These are phyloP conservation scores for Clavariopsis aquatica DNA, from an alignment of 495 filamentous ascomycete genomes.

Conservation along the genomic window DNA sequence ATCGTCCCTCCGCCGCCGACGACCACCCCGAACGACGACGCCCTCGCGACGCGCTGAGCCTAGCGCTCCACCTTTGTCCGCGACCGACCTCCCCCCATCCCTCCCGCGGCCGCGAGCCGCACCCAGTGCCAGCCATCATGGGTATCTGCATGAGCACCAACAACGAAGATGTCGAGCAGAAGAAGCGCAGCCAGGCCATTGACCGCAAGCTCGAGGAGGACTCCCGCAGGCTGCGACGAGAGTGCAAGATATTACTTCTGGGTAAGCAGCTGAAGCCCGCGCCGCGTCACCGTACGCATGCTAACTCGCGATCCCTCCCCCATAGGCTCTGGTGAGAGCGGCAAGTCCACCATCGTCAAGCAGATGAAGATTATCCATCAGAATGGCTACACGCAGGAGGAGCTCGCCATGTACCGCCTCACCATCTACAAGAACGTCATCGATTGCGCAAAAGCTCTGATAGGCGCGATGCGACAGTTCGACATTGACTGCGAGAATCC, in stretches of 20 bases:
- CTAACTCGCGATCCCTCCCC: conserved; percentile 25
- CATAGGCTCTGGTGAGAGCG: conserved; percentile 95
- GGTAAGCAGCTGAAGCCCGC: conserved; percentile 58
- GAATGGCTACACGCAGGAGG: conserved; percentile 90
- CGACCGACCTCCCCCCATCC: conserved; percentile 19
- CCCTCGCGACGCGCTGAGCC: conserved; percentile 26
- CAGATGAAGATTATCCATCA: conserved; percentile 99
- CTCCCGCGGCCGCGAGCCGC: conserved; percentile 34
- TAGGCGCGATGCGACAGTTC: conserved; percentile 86
- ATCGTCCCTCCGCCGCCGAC: too few species aligned
- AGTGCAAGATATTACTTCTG: conserved; percentile 97
- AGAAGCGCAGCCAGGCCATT: conserved; percentile 90
- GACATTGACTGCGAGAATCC: conserved; percentile 69
- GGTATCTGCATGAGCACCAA: conserved; percentile 83
- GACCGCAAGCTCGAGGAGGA: conserved; percentile 92
- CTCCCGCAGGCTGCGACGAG: conserved; percentile 80
- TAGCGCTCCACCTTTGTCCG: conserved; percentile 31
- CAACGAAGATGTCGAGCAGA: conserved; percentile 79
- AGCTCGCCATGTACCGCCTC: conserved; percentile 86
- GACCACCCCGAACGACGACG: background rate
- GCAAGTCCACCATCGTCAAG: conserved; percentile 98
- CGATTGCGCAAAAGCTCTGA: conserved; percentile 91
- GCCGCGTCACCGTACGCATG: background rate
- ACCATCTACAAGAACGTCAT: conserved; percentile 98
- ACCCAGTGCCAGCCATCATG: conserved; percentile 60